Evolutionary conservation across 2,329 filamentous ascomycete genomes (phyloP), one percentile per base, ranked within the genome.

Genomic region (Huntiella bhutanensis): DNA sequence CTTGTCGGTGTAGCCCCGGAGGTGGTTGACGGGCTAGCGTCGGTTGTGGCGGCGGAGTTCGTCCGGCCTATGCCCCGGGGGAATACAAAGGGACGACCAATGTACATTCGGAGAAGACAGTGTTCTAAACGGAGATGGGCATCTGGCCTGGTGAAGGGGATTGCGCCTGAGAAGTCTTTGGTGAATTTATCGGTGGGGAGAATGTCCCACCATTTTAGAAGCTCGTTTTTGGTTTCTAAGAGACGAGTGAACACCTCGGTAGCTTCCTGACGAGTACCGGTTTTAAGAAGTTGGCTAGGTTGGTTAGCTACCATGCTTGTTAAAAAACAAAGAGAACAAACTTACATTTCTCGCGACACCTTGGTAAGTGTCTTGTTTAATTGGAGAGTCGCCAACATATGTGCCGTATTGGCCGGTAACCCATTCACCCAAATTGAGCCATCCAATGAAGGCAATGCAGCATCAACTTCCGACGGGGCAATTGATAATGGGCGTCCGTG

Each of bases 401-500:
- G 63, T 4, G 61, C 60, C 38, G 65, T 60, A 48, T 70, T 66
- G 8, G 60, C 59, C 3, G 62, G 57, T 35, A 65, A 59, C 5
- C 59, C 56, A 13, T 59, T 53, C 1, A 60, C 60, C 58, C 60
- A 64, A 39, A 69, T 56, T 8, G 63, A 62, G 1, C 64, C 60
- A 32, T 64, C 58, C 49, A 71, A 63, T 4, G 61, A 60, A 2
- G 71, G 71, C 45, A 70, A 56, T 16, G 70, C 67, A 2, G 66
- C 68, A 52, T 75, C 71, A 13, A 75, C 65, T 49, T 74, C 70
- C 8, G 62, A 58, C 34, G 64, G 63, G 3, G 65, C 60, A 36
- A 74, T 65, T 2, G 71, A 73, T n/a, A 65, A 59, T 5, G 72
- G 70, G 5, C 71, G 61, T 33, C 70, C 69, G 49, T 75, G 70